A percentile compares a stretch with the other conserved stretches of the same genome.
Evolutionary conservation across 805 yeast species (phyloP).

Genomic region (Clavispora asparagi): DNA sequence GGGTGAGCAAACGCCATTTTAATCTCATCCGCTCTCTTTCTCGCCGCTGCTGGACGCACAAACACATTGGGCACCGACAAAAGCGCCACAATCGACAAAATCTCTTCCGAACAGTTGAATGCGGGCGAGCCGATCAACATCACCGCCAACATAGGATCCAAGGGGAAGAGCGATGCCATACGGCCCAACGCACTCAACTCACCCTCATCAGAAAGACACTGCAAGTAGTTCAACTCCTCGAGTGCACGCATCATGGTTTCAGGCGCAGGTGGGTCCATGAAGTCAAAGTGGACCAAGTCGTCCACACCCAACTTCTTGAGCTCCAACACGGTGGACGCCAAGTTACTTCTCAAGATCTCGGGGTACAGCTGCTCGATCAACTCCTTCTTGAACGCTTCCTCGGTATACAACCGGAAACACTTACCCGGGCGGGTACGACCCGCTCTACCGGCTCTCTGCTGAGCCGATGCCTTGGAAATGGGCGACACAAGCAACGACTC

Average conservation of each 20-base stretch:
- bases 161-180: conserved; percentile 85
- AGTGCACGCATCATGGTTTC: conserved; percentile 99
- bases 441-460: conserved; percentile 99
- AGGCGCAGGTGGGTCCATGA: conserved; percentile 99
- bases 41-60: conserved; percentile 84
- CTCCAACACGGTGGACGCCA: conserved; percentile 87
- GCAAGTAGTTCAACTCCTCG: conserved; percentile 87
- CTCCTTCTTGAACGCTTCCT: conserved; percentile 92
- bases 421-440: conserved; percentile 99
- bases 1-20: conserved; percentile 86
- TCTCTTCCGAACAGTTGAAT: conserved; percentile 82
- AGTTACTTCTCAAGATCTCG: conserved; percentile 85
- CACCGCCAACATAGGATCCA: conserved; percentile 94
- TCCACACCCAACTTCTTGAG: conserved; percentile 91
- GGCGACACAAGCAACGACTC: conserved; percentile 93
- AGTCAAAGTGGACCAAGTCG: conserved; percentile 95
- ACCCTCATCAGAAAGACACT: conserved; percentile 90
- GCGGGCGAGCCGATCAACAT: conserved; percentile 85
- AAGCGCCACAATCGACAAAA: conserved; percentile 83
- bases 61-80: conserved; percentile 92
- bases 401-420: conserved; percentile 93
- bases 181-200: conserved; percentile 85
- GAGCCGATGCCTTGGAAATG: conserved; percentile 94
- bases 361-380: conserved; percentile 94
- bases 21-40: conserved; percentile 86